These are phyloP conservation scores for Eutypa lata DNA, from an alignment of 2,329 filamentous ascomycete species.

Conservation along the genomic window DNA sequence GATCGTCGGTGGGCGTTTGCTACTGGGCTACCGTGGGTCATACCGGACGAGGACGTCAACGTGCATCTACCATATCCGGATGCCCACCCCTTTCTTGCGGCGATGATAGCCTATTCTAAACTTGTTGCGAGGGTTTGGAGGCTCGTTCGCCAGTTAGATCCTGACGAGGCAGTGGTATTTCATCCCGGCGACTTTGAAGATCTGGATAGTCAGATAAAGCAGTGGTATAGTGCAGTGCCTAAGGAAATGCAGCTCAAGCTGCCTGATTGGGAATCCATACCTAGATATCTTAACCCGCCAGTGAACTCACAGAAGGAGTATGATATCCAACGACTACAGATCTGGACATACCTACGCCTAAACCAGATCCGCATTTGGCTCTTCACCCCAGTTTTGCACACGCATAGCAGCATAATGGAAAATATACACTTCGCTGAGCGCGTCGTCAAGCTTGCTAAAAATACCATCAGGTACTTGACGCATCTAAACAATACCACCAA, in stretches of 20 bases:
- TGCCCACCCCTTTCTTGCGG: conserved; percentile 67
- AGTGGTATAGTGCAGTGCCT: conserved; percentile 80
- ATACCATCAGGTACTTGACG: conserved; percentile 69
- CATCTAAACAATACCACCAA: conserved; percentile 70
- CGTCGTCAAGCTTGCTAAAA: conserved; percentile 71
- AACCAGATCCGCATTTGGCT: conserved; percentile 91
- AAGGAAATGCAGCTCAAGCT: conserved; percentile 48
- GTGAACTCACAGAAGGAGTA: conserved; percentile 51
- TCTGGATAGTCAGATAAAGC: conserved; percentile 77
- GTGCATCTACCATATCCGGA: conserved; percentile 71
- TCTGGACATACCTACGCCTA: conserved; percentile 80
- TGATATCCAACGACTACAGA: conserved; percentile 68
- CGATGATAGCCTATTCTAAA: conserved; percentile 81
- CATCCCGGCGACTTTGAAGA: conserved; percentile 73
- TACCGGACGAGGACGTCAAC: conserved; percentile 85
- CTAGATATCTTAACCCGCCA: conserved; percentile 23
- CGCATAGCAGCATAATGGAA: conserved; percentile 75
- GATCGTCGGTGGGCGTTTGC: conserved; percentile 87
- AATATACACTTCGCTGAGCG: conserved; percentile 71
- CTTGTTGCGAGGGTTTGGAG: conserved; percentile 86
- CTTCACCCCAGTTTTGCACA: conserved; percentile 83
- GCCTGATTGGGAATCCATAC: conserved; percentile 53
- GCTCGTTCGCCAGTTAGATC: conserved; percentile 68
- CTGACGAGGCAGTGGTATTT: conserved; percentile 58
- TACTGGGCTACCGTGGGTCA: conserved; percentile 81